phyloP scores from a whole-genome alignment of 371 early-diverging fungal genomes.

The Lichtheimia hyalospora region DNA sequence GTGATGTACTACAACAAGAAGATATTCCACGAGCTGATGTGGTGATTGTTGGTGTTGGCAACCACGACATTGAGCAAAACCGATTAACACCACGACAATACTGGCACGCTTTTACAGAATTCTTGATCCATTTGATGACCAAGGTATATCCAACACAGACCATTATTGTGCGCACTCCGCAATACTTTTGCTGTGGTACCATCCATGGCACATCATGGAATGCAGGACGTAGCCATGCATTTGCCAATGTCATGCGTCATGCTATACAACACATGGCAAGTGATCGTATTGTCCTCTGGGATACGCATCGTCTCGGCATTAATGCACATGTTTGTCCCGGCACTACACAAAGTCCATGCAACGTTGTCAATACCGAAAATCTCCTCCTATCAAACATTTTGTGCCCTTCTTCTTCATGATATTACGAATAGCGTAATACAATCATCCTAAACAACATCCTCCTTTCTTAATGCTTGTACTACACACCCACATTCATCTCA shows the following conservation, averaged over 20 bases:
- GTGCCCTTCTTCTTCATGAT: slow-evolving; percentile 6
- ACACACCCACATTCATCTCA: no score
- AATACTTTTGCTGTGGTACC: slow-evolving; percentile 18
- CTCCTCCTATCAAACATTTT: slow-evolving; percentile 18
- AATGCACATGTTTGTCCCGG: slow-evolving; percentile 9
- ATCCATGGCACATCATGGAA: slow-evolving; percentile 22
- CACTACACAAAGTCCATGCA: slow-evolving; percentile 20
- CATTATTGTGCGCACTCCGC: slow-evolving; percentile 34
- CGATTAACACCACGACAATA: slow-evolving; percentile 27
- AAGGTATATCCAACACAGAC: slow-evolving; percentile 21
- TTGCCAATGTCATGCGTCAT: slow-evolving; percentile 24
- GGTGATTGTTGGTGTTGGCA: slow-evolving; percentile 32
- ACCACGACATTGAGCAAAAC: slow-evolving; percentile 20
- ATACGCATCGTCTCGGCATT: slow-evolving; percentile 31
- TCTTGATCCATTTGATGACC: slow-evolving; percentile 13
- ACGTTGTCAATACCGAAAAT: slow-evolving; percentile 24
- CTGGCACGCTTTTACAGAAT: slow-evolving; percentile 17
- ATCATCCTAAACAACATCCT: no score
- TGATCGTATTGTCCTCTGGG: slow-evolving; percentile 29
- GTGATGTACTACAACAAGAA: slow-evolving; percentile 7
- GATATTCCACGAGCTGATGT: slow-evolving; percentile 29
- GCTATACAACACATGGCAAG: slow-evolving; percentile 3
- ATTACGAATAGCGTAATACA: no score
- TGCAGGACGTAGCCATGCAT: slow-evolving; percentile 34
- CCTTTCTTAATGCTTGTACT: no score